phyloP scores from a whole-genome alignment of 257 asterid genomes.

The Orobanche coerulescens region DNA sequence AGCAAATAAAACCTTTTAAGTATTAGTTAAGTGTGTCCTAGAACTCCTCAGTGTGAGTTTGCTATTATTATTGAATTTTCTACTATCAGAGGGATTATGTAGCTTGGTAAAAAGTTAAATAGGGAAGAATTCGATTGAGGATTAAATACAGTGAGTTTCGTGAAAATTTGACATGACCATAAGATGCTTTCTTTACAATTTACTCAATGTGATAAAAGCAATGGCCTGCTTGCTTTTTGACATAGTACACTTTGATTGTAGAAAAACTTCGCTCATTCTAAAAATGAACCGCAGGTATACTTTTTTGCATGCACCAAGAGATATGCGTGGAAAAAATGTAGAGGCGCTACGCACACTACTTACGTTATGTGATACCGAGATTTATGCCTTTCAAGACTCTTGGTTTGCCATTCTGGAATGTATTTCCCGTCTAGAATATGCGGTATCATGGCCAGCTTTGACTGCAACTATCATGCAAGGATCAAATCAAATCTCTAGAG shows the following conservation, averaged over 20 bases:
- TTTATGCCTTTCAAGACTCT: constrained; percentile 88
- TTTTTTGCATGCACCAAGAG: constrained; percentile 94
- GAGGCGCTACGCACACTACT: constrained; percentile 93
- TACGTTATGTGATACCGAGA: constrained; percentile 77
- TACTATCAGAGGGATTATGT: constrained; percentile 2
- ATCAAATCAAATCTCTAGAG: constrained; percentile 94
- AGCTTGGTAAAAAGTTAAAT: constrained; percentile 4
- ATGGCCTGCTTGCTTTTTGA: constrained; percentile 10
- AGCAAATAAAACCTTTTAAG: neutral
- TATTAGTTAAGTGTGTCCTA: neutral
- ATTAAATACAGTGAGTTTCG: neutral
- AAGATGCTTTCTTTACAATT: neutral
- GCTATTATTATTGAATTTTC: neutral
- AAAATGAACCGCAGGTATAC: constrained; percentile 62
- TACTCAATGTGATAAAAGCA: constrained; percentile 10
- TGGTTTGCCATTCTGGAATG: constrained; percentile 95
- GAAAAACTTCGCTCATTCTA: constrained; percentile 7
- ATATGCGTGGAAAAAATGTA: constrained; percentile 90
- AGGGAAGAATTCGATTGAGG: neutral
- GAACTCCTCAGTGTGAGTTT: neutral
- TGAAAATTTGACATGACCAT: neutral
- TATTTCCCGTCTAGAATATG: constrained; percentile 93
- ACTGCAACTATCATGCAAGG: constrained; percentile 96
- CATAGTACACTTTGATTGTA: neutral
- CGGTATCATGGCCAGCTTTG: constrained; percentile 84